phyloP scores from a whole-genome alignment of 2,329 filamentous ascomycete genomes.

The Penicillium occitanis region DNA sequence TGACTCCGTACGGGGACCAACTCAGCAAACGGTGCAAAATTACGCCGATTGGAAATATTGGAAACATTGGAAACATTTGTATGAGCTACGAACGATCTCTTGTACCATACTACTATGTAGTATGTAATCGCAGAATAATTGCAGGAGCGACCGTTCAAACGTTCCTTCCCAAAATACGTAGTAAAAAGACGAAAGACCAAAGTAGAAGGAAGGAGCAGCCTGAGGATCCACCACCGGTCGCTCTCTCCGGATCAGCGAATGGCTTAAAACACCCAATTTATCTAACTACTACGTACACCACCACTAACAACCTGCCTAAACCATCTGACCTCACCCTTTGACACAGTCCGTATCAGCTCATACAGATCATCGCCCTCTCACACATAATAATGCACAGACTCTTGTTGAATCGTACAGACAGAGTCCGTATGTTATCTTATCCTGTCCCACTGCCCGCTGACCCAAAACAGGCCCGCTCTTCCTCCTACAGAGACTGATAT shows the following conservation, averaged over 20 bases:
- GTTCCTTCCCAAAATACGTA: neutral
- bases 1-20: neutral
- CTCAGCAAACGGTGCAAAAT: neutral
- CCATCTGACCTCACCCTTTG: neutral
- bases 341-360: neutral
- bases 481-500: neutral
- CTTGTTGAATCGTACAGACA: neutral
- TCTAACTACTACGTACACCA: neutral
- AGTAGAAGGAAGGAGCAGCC: neutral
- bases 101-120: neutral
- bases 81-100: no score
- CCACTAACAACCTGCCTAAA: neutral
- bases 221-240: slow-evolving; percentile 13
- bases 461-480: neutral
- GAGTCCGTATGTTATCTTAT: neutral
- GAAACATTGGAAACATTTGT: neutral
- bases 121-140: neutral
- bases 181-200: neutral
- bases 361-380: neutral
- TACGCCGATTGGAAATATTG: neutral
- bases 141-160: neutral
- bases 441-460: neutral
- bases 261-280: neutral
- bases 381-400: neutral
- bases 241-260: slow-evolving; percentile 21